These are phyloP conservation scores for Aureobasidium mangrovei DNA, from an alignment of 2,329 filamentous ascomycete genomes.

Conservation along the genomic window DNA sequence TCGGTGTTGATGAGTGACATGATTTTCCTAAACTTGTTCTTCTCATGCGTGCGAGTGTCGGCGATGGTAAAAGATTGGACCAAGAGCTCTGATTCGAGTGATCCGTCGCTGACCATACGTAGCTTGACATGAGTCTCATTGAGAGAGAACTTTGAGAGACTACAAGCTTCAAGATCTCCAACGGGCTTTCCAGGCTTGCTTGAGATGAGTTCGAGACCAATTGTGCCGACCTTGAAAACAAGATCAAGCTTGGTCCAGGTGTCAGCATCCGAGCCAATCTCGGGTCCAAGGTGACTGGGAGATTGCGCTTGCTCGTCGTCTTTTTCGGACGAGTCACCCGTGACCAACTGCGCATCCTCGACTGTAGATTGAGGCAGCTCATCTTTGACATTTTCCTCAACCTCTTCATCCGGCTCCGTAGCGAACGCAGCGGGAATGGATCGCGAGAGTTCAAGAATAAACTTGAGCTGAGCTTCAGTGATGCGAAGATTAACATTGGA, in stretches of 20 bases:
- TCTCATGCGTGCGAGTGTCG: conserved; percentile 79
- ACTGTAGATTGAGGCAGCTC: conserved; percentile 55
- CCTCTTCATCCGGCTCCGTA: conserved; percentile 57
- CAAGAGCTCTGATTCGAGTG: conserved; percentile 83
- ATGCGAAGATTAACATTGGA: conserved; percentile 86
- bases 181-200: conserved; percentile 68
- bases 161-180: conserved; percentile 67
- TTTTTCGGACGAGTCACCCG: conserved; percentile 31
- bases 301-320: conserved; percentile 26
- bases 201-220: conserved; percentile 80
- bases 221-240: conserved; percentile 77
- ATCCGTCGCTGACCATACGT: conserved; percentile 84
- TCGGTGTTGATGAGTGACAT: conserved; percentile 95
- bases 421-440: conserved; percentile 84
- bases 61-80: conserved; percentile 92
- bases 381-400: conserved; percentile 63
- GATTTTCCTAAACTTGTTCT: conserved; percentile 94
- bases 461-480: conserved; percentile 84
- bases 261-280: conserved; percentile 58
- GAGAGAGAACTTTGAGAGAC: conserved; percentile 86
- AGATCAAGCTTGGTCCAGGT: conserved; percentile 92
- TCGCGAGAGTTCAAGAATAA: conserved; percentile 76
- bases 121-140: conserved; percentile 89
- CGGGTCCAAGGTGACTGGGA: conserved; percentile 41
- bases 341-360: conserved; percentile 40